phyloP scores from a whole-genome alignment of 305 asterid species.

The Rubia peregrina region DNA sequence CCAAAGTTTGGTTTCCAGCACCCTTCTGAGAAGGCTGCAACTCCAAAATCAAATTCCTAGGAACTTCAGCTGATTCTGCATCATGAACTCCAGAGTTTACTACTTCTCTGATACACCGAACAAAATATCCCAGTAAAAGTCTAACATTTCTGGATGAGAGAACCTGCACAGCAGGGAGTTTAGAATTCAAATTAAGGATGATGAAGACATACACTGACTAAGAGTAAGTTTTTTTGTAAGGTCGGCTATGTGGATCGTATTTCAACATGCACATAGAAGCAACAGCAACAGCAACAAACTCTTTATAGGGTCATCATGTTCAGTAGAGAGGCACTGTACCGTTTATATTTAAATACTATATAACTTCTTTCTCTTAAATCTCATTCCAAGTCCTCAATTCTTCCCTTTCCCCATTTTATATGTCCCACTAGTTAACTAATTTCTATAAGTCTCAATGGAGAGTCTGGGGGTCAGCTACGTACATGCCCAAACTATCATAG shows the following conservation, averaged over 20 bases:
- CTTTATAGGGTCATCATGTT: no score
- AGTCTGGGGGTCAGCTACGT: no score
- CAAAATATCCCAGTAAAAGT: constrained; percentile 77
- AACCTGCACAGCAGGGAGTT: constrained; percentile 51
- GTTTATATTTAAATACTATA: no score
- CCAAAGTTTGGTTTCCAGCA: constrained; percentile 39
- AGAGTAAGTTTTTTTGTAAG: no score
- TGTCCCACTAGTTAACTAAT: no score
- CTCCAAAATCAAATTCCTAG: constrained; percentile 50
- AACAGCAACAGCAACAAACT: background rate
- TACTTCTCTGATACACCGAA: constrained; percentile 50
- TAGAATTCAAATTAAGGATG: constrained; percentile 15
- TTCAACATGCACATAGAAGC: background rate
- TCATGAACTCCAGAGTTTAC: constrained; percentile 27
- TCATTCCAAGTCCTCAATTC: no score
- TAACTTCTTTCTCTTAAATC: no score
- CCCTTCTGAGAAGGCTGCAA: constrained; percentile 79
- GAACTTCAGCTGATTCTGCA: constrained; percentile 26
- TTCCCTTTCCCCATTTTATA: no score
- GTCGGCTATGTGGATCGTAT: background rate
- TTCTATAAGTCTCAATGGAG: no score
- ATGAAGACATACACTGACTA: background rate
- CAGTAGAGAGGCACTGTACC: no score
- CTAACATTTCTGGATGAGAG: constrained; percentile 76
- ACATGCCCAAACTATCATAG: no score